Percentiles rank a stretch among this genome's conserved stretches.
Conservation (phyloP, 1,284 basidiomycete species). For the Afroboletus lepidellus region DNA sequence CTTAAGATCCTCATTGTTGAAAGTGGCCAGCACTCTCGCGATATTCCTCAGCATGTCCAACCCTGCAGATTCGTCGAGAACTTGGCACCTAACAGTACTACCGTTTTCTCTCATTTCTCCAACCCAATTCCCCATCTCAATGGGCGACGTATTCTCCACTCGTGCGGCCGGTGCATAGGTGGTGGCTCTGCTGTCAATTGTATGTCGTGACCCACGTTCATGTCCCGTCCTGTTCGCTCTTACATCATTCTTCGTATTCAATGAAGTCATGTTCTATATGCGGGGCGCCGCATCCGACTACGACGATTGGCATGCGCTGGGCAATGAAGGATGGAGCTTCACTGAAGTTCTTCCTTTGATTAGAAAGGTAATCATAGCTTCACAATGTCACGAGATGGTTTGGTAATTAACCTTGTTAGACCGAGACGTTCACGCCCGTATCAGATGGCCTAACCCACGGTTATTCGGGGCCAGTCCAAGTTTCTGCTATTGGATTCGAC, state of each 20-base stretch:
- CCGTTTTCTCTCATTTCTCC: not conserved
- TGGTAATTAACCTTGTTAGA: not conserved
- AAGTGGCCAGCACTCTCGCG: conserved; percentile 4
- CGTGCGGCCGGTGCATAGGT: not conserved
- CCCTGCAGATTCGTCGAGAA: not conserved
- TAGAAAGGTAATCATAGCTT: not conserved
- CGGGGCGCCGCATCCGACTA: conserved; percentile 55
- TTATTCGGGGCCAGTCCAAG: conserved; percentile 6
- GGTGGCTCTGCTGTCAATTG: not conserved
- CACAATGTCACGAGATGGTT: not conserved
- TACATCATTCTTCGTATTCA: not conserved
- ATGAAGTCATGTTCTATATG: conserved; percentile 50
- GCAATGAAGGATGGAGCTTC: conserved; percentile 53
- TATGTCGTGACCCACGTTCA: not conserved
- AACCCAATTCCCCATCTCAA: not conserved
- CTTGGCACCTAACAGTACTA: not conserved
- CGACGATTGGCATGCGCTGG: conserved; percentile 52
- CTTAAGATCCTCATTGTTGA: conserved; percentile 23
- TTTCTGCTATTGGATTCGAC: not conserved
- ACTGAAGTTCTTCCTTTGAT: conserved; percentile 9
- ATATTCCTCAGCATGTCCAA: not conserved
- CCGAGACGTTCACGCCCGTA: conserved; percentile 11
- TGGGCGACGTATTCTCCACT: not conserved
- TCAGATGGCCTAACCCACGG: conserved; percentile 6
- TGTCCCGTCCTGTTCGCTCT: not conserved